Percentiles rank a stretch among this genome's conserved stretches.
phyloP scores from a whole-genome alignment of 352 stramenopile genomes.

The Pythium periplocum region DNA sequence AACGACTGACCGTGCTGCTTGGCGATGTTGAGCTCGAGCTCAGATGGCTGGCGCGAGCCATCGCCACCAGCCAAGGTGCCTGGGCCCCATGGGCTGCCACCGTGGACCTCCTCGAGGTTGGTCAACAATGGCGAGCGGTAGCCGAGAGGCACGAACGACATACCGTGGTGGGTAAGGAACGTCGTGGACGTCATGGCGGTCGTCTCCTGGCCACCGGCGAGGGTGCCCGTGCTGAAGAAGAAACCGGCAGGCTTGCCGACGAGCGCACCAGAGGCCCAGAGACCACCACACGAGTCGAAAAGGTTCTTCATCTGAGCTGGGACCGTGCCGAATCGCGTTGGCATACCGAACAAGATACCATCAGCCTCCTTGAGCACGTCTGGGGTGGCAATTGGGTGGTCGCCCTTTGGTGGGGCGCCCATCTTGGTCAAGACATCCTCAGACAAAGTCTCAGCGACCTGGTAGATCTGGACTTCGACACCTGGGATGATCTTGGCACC shows the following conservation, averaged over 20 bases:
- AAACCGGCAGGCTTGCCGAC: slow-evolving; percentile 85
- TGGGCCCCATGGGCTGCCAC: slow-evolving; percentile 15
- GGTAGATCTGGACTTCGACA: slow-evolving; percentile 44
- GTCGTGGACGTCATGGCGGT: slow-evolving; percentile 77
- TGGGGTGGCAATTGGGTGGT: slow-evolving; percentile 46
- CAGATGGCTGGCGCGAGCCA: slow-evolving; percentile 68
- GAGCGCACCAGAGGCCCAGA: slow-evolving; percentile 80
- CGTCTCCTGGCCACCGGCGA: slow-evolving; percentile 87
- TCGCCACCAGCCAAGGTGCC: slow-evolving; percentile 80
- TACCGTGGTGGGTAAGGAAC: slow-evolving; percentile 87
- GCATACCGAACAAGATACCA: slow-evolving; percentile 83
- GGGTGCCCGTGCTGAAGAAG: slow-evolving; percentile 82
- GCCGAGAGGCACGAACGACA: slow-evolving; percentile 89
- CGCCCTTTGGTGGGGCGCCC: slow-evolving; percentile 25
- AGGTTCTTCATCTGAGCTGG: slow-evolving; percentile 89
- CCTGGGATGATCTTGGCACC: slow-evolving; percentile 56
- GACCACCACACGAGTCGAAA: slow-evolving; percentile 78
- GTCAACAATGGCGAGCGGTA: slow-evolving; percentile 56
- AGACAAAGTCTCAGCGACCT: slow-evolving; percentile 63
- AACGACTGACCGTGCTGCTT: slow-evolving; percentile 84
- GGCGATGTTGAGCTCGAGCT: slow-evolving; percentile 71
- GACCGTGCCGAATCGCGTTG: slow-evolving; percentile 76
- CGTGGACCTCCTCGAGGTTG: slow-evolving; percentile 79
- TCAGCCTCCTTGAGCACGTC: slow-evolving; percentile 55
- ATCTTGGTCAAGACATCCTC: slow-evolving; percentile 22